These are phyloP conservation scores for Papiliotrema fonsecae DNA, from an alignment of 1,284 basidiomycete species.

Conservation along the genomic window DNA sequence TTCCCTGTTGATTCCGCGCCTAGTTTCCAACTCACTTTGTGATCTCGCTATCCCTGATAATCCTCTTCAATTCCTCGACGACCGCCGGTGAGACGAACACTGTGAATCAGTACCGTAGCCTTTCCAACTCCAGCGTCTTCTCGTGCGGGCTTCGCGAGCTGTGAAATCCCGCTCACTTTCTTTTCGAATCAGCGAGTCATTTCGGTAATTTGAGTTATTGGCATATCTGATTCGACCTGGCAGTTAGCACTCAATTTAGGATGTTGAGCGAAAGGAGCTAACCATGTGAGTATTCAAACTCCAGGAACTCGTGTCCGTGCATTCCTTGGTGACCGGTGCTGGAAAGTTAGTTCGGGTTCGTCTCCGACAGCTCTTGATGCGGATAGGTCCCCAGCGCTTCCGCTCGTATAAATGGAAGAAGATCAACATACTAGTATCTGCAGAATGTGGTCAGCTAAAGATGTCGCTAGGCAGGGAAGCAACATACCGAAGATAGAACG, in stretches of 20 bases:
- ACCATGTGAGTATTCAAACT: slow-evolving; percentile 95
- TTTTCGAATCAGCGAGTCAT: slow-evolving; percentile 95
- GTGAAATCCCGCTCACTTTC: slow-evolving; percentile 87
- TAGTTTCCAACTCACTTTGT: slow-evolving; percentile 66
- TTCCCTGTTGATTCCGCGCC: not conserved
- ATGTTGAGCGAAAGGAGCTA: slow-evolving; percentile 6
- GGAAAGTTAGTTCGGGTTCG: slow-evolving; percentile 9
- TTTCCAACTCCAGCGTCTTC: no score
- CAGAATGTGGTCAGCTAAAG: not conserved
- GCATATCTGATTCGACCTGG: slow-evolving; percentile 84
- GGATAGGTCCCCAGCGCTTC: not conserved
- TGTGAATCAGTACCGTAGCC: slow-evolving; percentile 42
- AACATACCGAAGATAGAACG: slow-evolving; percentile 75
- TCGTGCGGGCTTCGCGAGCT: no score
- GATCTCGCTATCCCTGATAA: slow-evolving; percentile 93
- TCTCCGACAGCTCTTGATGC: slow-evolving; percentile 6
- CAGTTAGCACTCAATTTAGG: not conserved
- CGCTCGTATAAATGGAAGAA: not conserved
- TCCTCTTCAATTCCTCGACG: slow-evolving; percentile 86
- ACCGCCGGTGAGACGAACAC: slow-evolving; percentile 93
- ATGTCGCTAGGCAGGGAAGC: not conserved
- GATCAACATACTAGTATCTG: slow-evolving; percentile 68
- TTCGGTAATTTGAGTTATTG: slow-evolving; percentile 98
- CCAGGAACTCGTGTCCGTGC: slow-evolving; percentile 95
- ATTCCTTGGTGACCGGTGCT: slow-evolving; percentile 93